Percentiles rank a stretch among this genome's conserved stretches.
These are phyloP conservation scores for Leccinum uliginosum DNA, from an alignment of 768 basidiomycete genomes.

Conservation along the genomic window DNA sequence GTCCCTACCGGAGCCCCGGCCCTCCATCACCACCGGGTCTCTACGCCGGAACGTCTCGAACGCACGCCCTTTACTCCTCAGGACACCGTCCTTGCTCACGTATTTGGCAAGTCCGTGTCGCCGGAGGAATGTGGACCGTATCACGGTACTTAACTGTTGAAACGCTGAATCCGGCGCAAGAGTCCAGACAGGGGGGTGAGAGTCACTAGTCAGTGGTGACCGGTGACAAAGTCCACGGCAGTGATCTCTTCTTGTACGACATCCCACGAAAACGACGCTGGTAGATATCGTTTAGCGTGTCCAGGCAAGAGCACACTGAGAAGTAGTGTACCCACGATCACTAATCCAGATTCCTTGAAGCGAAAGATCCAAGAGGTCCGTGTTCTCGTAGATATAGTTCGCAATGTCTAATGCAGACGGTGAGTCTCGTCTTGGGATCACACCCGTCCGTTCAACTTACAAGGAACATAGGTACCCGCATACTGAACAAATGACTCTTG, in stretches of 20 bases:
- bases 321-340: conserved; percentile 48
- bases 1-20: neutral
- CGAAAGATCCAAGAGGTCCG: conserved; percentile 46
- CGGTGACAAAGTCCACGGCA: conserved; percentile 71
- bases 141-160: no score
- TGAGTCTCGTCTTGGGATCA: neutral
- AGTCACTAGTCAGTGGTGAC: no score
- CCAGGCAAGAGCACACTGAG: neutral
- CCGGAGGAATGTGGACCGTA: no score
- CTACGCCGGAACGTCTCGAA: neutral
- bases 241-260: conserved; percentile 68
- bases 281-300: neutral
- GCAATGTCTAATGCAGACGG: conserved; percentile 53
- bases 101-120: conserved; percentile 15
- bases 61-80: conserved; percentile 46
- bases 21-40: neutral
- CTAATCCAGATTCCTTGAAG: conserved; percentile 70
- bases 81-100: conserved; percentile 55
- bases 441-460: conserved; percentile 39
- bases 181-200: no score
- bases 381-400: conserved; percentile 64
- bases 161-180: no score
- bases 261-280: conserved; percentile 57
- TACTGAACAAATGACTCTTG: conserved; percentile 40
- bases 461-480: conserved; percentile 64